Evolutionary conservation across 805 yeast genomes (phyloP).

Genomic region (Komagataella pastoris): DNA sequence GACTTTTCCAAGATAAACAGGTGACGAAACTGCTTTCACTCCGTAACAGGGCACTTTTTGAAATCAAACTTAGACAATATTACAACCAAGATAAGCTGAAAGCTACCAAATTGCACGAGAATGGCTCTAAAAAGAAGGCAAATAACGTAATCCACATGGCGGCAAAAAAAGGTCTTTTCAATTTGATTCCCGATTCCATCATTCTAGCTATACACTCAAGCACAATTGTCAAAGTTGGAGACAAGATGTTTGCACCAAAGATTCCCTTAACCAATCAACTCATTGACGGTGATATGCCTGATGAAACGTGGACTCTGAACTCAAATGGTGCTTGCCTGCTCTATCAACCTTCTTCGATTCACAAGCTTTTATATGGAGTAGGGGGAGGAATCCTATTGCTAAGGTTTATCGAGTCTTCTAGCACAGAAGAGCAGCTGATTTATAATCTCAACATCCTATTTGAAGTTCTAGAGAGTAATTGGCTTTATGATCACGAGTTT

Average conservation of each 20-base stretch:
- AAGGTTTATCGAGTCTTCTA: conserved; percentile 29
- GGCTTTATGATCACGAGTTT: conserved; percentile 42
- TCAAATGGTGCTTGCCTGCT: background rate
- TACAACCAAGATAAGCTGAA: background rate
- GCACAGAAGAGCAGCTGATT: conserved; percentile 18
- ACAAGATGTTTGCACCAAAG: conserved; percentile 3
- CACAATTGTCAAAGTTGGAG: background rate
- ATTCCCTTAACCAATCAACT: background rate
- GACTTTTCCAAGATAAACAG: conserved; percentile 23
- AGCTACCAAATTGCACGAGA: background rate
- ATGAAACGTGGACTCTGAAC: background rate
- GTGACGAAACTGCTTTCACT: conserved; percentile 26
- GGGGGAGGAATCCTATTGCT: conserved; percentile 40
- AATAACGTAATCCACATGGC: background rate
- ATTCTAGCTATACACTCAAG: conserved; percentile 3
- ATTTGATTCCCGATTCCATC: conserved; percentile 3
- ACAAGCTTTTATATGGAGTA: conserved; percentile 20
- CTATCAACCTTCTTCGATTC: background rate
- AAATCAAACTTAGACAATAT: background rate
- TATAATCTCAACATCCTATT: conserved; percentile 27
- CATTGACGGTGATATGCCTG: background rate
- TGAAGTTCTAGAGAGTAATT: conserved; percentile 26
- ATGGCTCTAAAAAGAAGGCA: background rate
- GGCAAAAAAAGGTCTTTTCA: conserved; percentile 5
- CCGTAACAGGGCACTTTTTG: conserved; percentile 2